Percentiles rank a stretch among this genome's conserved stretches.
These are phyloP conservation scores for Diaporthe eres DNA, from an alignment of 2,329 filamentous ascomycete genomes.

Conservation along the genomic window DNA sequence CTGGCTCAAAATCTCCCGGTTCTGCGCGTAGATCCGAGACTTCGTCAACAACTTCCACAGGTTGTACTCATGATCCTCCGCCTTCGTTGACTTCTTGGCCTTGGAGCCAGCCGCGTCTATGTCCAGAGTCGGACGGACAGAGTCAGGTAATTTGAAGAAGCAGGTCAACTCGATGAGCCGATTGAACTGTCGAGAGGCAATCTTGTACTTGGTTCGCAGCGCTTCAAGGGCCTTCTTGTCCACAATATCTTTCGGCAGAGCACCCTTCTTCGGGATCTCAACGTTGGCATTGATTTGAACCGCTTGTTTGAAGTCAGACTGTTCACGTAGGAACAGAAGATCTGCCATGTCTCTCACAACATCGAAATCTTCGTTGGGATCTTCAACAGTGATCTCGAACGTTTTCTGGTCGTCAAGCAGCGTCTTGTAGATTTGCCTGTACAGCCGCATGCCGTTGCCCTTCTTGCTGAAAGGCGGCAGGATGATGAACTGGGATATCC, in stretches of 20 bases:
- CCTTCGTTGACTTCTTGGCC: constrained; percentile 57
- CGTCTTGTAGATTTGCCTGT: constrained; percentile 81
- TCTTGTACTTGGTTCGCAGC: constrained; percentile 76
- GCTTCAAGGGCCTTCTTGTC: constrained; percentile 67
- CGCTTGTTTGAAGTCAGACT: constrained; percentile 71
- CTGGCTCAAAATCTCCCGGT: constrained; percentile 78
- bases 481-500: constrained; percentile 94
- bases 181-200: constrained; percentile 81
- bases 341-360: constrained; percentile 84
- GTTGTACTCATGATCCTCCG: constrained; percentile 74
- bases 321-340: constrained; percentile 72
- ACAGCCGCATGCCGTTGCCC: constrained; percentile 85
- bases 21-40: constrained; percentile 81
- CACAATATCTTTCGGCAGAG: constrained; percentile 68
- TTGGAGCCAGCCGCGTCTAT: constrained; percentile 56
- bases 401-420: constrained; percentile 78
- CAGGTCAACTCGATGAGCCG: constrained; percentile 83
- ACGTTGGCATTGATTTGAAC: constrained; percentile 65
- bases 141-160: constrained; percentile 70
- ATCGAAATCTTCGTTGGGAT: constrained; percentile 90
- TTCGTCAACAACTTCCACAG: constrained; percentile 85
- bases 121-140: constrained; percentile 65
- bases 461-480: constrained; percentile 87
- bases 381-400: constrained; percentile 91
- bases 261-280: constrained; percentile 62